Conservation (phyloP, 306 rosid species). For the Abrus precatorius region DNA sequence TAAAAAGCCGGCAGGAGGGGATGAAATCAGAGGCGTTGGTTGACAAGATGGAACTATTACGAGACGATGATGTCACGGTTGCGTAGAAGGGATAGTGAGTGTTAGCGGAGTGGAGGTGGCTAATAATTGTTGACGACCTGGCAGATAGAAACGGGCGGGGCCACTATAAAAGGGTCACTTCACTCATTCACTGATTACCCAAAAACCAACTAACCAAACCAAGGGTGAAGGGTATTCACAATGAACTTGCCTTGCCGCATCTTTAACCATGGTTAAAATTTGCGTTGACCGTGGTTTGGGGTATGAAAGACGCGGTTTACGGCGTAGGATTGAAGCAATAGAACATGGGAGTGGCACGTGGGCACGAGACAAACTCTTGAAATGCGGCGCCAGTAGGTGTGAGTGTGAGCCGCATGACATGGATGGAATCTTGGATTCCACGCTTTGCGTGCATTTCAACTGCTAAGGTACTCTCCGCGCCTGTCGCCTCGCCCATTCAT, state of each 20-base stretch:
- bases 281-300: slow-evolving; percentile 46
- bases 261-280: slow-evolving; percentile 45
- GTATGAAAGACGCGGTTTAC: slow-evolving; percentile 26
- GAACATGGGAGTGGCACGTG: slow-evolving; percentile 54
- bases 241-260: background rate
- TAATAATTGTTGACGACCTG: slow-evolving; percentile 28
- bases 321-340: slow-evolving; percentile 52
- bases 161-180: background rate
- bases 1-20: background rate
- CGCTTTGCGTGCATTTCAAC: background rate
- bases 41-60: background rate
- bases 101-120: slow-evolving; percentile 17
- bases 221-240: background rate
- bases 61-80: slow-evolving; percentile 48
- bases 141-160: slow-evolving; percentile 13
- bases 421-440: slow-evolving; percentile 16
- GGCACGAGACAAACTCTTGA: slow-evolving; percentile 44
- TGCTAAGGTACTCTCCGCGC: background rate
- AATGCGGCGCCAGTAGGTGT: slow-evolving; percentile 72
- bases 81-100: slow-evolving; percentile 35
- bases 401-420: background rate
- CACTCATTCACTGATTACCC: background rate
- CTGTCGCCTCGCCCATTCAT: too few species aligned
- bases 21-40: slow-evolving; percentile 39
- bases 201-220: background rate